Percentiles rank a stretch among this genome's conserved stretches.
Evolutionary conservation across 805 yeast species (phyloP).

Genomic region (Candida endomychidarum): DNA sequence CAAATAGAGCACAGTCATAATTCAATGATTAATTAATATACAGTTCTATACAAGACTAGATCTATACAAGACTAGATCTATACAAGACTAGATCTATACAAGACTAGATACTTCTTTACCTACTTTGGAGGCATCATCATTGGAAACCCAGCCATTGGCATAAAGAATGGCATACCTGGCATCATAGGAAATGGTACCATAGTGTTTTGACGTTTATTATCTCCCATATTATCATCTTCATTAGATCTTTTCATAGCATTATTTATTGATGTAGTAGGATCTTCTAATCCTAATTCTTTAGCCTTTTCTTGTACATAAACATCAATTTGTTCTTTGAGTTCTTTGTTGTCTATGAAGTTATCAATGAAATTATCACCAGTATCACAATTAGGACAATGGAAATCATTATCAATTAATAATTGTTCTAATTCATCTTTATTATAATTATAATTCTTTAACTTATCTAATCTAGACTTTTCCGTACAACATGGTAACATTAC

Average conservation of each 20-base stretch:
- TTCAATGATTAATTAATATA: constrained; percentile 9
- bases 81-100: not conserved
- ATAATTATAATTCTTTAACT: constrained; percentile 44
- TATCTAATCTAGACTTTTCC: constrained; percentile 53
- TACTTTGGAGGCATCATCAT: constrained; percentile 19
- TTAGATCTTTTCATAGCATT: constrained; percentile 20
- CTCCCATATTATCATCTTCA: constrained; percentile 23
- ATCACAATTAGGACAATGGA: constrained; percentile 86
- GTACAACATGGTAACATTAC: constrained; percentile 83
- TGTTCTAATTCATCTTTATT: constrained; percentile 39
- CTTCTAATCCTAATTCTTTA: constrained; percentile 34
- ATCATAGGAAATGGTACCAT: constrained; percentile 15
- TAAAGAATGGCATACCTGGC: constrained; percentile 18
- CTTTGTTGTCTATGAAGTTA: constrained; percentile 60
- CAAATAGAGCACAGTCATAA: too few relatives aligned
- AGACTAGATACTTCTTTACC: too few relatives aligned
- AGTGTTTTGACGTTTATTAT: constrained; percentile 27
- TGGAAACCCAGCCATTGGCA: constrained; percentile 17
- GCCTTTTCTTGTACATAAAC: constrained; percentile 44
- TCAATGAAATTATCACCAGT: constrained; percentile 75
- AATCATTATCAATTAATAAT: constrained; percentile 73
- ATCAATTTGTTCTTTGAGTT: constrained; percentile 54
- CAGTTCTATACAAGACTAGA: not conserved
- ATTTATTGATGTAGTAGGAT: constrained; percentile 21
- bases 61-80: not conserved